These are phyloP conservation scores for Pseudozyma hubeiensis DNA, from an alignment of 1,284 basidiomycete genomes.

Conservation along the genomic window DNA sequence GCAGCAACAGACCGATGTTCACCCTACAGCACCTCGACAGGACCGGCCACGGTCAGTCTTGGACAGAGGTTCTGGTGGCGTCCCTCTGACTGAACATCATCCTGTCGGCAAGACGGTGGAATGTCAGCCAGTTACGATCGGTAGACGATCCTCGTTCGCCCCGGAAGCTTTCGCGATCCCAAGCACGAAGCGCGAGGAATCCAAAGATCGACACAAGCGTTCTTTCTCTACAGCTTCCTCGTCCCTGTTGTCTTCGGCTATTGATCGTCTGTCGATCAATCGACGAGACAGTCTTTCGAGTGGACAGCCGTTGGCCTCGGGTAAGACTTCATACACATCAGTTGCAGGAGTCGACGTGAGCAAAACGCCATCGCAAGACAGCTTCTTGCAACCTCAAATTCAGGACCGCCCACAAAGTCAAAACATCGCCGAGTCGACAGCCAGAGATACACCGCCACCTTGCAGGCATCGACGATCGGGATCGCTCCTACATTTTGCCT, in stretches of 20 bases:
- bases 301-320: slow-evolving; percentile 9
- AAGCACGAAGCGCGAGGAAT: neutral
- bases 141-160: too few species aligned
- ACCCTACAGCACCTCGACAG: neutral
- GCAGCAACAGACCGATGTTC: neutral
- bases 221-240: slow-evolving; percentile 29
- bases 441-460: neutral
- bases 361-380: too few species aligned
- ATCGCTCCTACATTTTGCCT: slow-evolving; percentile 24
- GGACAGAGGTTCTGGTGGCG: too few species aligned
- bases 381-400: too few species aligned
- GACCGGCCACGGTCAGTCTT: too few species aligned
- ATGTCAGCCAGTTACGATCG: too few species aligned
- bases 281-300: slow-evolving; percentile 21
- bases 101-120: too few species aligned
- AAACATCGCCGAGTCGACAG: neutral
- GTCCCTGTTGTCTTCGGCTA: slow-evolving; percentile 15
- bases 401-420: neutral
- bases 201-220: slow-evolving; percentile 12
- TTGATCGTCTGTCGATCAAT: neutral
- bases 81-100: too few species aligned
- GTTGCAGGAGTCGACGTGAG: neutral
- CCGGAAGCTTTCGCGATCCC: neutral
- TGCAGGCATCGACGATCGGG: slow-evolving; percentile 31
- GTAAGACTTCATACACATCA: neutral